phyloP scores from a whole-genome alignment of 345 rosid genomes.

The Rhizophora mangle region DNA sequence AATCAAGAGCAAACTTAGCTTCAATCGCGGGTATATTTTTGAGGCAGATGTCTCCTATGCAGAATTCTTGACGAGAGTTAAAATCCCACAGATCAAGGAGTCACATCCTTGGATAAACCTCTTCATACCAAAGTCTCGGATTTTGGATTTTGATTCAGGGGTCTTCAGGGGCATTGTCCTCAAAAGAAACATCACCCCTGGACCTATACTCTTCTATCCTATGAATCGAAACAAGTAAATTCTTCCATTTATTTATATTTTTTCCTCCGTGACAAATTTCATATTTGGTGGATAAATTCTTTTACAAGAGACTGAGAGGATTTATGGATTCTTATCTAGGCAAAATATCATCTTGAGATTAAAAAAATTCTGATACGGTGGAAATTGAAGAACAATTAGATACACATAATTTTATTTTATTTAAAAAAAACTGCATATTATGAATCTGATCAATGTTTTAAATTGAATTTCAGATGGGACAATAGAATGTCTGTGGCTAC shows the following conservation, averaged over 20 bases:
- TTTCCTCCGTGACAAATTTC: too few relatives aligned
- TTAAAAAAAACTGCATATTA: too few relatives aligned
- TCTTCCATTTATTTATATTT: neutral
- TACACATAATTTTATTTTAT: too few relatives aligned
- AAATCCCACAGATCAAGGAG: neutral
- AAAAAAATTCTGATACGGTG: too few relatives aligned
- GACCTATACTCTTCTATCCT: conserved; percentile 25
- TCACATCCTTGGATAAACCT: conserved; percentile 34
- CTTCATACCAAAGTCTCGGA: conserved; percentile 21
- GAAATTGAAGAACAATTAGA: too few relatives aligned
- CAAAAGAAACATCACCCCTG: conserved; percentile 15
- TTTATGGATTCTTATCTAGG: too few relatives aligned
- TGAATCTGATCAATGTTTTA: neutral
- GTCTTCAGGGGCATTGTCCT: conserved; percentile 24
- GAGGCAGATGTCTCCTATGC: neutral
- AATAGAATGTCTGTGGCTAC: conserved; percentile 14
- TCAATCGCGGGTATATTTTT: neutral
- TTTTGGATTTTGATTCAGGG: conserved; percentile 7
- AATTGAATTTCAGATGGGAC: conserved; percentile 23
- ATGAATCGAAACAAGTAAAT: conserved; percentile 21
- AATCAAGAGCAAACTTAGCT: neutral
- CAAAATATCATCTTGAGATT: too few relatives aligned
- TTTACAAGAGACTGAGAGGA: too few relatives aligned
- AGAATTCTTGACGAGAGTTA: conserved; percentile 20
- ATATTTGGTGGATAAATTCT: too few relatives aligned